Percentiles rank a stretch among this genome's conserved stretches.
These are phyloP conservation scores for Mycena alexandri DNA, from an alignment of 768 basidiomycete genomes.

Conservation along the genomic window DNA sequence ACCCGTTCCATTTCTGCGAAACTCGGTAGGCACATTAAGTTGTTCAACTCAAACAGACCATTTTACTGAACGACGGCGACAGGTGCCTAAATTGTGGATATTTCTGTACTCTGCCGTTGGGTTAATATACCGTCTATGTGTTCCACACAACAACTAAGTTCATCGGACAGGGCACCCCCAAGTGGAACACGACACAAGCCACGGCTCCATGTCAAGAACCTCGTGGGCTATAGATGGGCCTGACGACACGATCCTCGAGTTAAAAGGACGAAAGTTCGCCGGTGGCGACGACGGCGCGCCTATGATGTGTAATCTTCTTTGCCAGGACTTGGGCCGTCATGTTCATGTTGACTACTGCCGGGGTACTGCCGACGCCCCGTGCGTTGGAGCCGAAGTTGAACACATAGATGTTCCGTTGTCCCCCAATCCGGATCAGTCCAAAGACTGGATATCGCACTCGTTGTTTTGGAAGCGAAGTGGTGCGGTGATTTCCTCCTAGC, in stretches of 20 bases:
- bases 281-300: slow-evolving; percentile 70
- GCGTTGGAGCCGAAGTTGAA: slow-evolving; percentile 58
- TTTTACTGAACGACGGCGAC: background rate
- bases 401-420: slow-evolving; percentile 57
- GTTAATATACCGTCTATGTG: slow-evolving; percentile 13
- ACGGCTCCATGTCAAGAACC: slow-evolving; percentile 72
- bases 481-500: slow-evolving; percentile 1
- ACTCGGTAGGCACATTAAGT: slow-evolving; percentile 46
- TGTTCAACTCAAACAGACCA: too few relatives aligned
- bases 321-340: slow-evolving; percentile 67
- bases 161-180: slow-evolving; percentile 63
- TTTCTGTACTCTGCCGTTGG: slow-evolving; percentile 66
- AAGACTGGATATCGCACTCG: slow-evolving; percentile 67
- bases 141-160: background rate
- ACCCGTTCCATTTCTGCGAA: slow-evolving; percentile 68
- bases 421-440: slow-evolving; percentile 60
- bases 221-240: slow-evolving; percentile 68
- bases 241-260: slow-evolving; percentile 61
- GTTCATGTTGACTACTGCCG: slow-evolving; percentile 70
- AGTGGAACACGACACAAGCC: slow-evolving; percentile 70
- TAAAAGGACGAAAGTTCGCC: slow-evolving; percentile 67
- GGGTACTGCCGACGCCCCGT: slow-evolving; percentile 48
- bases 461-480: slow-evolving; percentile 64
- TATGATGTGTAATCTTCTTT: slow-evolving; percentile 72
- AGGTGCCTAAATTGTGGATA: slow-evolving; percentile 67